A percentile compares a stretch with the other conserved stretches of the same genome.
These are phyloP conservation scores for Amylocarpus encephaloides DNA, from an alignment of 2,329 filamentous ascomycete genomes.

Conservation along the genomic window DNA sequence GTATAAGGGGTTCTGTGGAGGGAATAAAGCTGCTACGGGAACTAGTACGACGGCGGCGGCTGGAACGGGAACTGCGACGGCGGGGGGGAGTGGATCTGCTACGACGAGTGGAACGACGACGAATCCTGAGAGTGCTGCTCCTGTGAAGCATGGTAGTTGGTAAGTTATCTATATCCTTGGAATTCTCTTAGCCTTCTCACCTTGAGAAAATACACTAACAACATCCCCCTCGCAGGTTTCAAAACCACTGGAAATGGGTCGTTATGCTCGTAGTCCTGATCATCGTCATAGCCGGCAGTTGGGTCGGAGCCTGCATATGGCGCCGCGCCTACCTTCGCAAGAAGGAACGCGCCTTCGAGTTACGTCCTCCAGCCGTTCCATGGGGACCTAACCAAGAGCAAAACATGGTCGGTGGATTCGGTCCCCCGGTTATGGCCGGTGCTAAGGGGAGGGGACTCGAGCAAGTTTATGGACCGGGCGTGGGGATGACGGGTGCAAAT, in stretches of 20 bases:
- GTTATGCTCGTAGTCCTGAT: slow-evolving; percentile 72
- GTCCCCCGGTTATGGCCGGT: slow-evolving; percentile 14
- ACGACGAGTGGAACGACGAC: background rate
- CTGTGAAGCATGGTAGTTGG: slow-evolving; percentile 10
- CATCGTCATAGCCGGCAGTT: slow-evolving; percentile 60
- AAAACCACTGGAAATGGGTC: slow-evolving; percentile 71
- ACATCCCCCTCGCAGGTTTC: slow-evolving; percentile 45
- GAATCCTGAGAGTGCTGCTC: slow-evolving; percentile 11
- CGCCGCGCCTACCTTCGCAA: slow-evolving; percentile 68
- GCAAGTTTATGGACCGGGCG: slow-evolving; percentile 6
- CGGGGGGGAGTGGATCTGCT: background rate
- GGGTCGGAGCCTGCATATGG: slow-evolving; percentile 62
- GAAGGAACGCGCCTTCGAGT: slow-evolving; percentile 46
- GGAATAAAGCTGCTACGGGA: slow-evolving; percentile 34
- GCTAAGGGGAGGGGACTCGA: slow-evolving; percentile 1
- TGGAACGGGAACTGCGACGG: slow-evolving; percentile 10
- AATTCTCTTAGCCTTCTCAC: slow-evolving; percentile 1
- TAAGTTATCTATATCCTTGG: slow-evolving; percentile 9
- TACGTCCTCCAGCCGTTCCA: slow-evolving; percentile 31
- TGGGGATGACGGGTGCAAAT: background rate
- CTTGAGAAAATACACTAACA: slow-evolving; percentile 3
- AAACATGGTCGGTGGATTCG: slow-evolving; percentile 21
- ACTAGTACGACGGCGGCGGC: slow-evolving; percentile 23
- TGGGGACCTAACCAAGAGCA: slow-evolving; percentile 35
- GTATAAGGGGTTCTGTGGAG: slow-evolving; percentile 63